Evolutionary conservation across 2,329 filamentous ascomycete genomes (phyloP).

Genomic region (Cladosporium sp.): DNA sequence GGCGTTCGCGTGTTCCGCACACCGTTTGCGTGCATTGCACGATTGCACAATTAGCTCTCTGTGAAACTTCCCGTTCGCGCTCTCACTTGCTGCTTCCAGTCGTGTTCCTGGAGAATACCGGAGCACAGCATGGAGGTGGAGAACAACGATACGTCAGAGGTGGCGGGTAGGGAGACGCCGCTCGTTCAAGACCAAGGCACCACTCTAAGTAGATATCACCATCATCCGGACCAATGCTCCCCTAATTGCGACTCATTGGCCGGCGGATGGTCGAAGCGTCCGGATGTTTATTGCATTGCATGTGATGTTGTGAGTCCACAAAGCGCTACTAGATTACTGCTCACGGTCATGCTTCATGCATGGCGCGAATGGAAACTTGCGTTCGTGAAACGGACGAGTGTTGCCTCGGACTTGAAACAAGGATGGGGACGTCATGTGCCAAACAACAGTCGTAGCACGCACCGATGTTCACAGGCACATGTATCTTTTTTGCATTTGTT

Average conservation of each 20-base stretch:
- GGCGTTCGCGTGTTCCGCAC: too few relatives aligned
- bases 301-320: too few relatives aligned
- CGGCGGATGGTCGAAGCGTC: background rate
- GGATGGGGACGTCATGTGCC: background rate
- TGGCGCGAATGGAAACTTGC: background rate
- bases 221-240: background rate
- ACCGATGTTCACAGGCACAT: too few relatives aligned
- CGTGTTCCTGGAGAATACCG: background rate
- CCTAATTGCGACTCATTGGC: background rate
- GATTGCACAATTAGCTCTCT: background rate
- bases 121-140: background rate
- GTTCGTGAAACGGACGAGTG: background rate
- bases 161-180: background rate
- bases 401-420: background rate
- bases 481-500: background rate
- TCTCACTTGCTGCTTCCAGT: background rate
- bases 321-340: too few relatives aligned
- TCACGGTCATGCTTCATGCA: background rate
- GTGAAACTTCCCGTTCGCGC: background rate
- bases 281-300: background rate
- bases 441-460: background rate
- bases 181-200: background rate
- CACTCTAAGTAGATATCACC: background rate
- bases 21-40: background rate
- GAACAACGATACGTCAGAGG: background rate